A percentile compares a stretch with the other conserved stretches of the same genome.
phyloP scores from a whole-genome alignment of 805 yeast genomes.

The Candida orba region DNA sequence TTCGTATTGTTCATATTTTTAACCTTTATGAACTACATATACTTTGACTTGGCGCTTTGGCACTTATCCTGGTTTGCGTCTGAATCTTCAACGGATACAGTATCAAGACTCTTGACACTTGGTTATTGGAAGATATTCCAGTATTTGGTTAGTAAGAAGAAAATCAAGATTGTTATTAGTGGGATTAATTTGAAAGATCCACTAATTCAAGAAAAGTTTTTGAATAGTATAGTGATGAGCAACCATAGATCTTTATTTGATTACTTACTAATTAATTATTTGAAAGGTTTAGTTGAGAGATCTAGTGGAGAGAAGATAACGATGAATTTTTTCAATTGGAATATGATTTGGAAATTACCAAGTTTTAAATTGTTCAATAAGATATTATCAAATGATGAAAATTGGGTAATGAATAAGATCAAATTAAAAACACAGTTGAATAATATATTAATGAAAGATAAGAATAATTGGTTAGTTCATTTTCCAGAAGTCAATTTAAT shows the following conservation, averaged over 20 bases:
- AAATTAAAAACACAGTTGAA: slow-evolving; percentile 31
- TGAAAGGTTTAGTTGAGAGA: slow-evolving; percentile 25
- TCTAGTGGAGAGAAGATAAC: slow-evolving; percentile 13
- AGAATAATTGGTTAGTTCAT: slow-evolving; percentile 56
- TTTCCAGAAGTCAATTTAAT: slow-evolving; percentile 84
- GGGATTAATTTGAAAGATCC: slow-evolving; percentile 21
- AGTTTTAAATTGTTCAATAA: slow-evolving; percentile 38
- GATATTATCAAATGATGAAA: slow-evolving; percentile 56
- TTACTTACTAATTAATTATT: slow-evolving; percentile 42
- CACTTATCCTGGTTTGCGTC: slow-evolving; percentile 1
- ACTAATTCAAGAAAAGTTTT: slow-evolving; percentile 18
- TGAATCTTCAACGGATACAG: slow-evolving; percentile 2
- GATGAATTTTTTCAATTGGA: slow-evolving; percentile 68
- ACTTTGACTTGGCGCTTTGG: not conserved
- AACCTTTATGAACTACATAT: slow-evolving; percentile 3
- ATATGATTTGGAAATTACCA: slow-evolving; percentile 55
- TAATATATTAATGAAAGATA: slow-evolving; percentile 26
- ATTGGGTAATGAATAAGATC: slow-evolving; percentile 39
- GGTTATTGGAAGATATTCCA: slow-evolving; percentile 5
- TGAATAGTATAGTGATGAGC: slow-evolving; percentile 30
- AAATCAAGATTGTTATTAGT: slow-evolving; percentile 21
- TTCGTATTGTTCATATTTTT: slow-evolving; percentile 8
- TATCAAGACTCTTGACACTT: not conserved
- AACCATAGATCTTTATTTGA: slow-evolving; percentile 72
- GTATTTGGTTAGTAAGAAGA: slow-evolving; percentile 18